A percentile compares a stretch with the other conserved stretches of the same genome.
phyloP scores from a whole-genome alignment of 148 eudicot genomes.

The Spergularia marina region DNA sequence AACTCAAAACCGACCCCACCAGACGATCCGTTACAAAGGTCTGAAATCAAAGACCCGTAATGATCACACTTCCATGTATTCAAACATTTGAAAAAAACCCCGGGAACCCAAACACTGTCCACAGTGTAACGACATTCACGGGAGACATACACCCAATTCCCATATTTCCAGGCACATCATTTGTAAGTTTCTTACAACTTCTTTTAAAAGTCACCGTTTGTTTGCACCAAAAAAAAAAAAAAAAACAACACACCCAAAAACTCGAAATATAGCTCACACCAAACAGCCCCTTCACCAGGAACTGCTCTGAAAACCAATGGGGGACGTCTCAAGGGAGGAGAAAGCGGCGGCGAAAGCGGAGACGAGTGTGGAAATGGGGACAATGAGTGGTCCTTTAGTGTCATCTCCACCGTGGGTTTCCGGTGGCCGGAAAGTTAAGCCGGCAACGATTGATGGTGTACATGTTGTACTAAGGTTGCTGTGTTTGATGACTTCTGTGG shows the following conservation, averaged over 20 bases:
- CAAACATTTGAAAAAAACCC: constrained; percentile 24
- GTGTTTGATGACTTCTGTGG: constrained; percentile 49
- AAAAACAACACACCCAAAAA: not conserved
- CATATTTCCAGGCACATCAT: constrained; percentile 1
- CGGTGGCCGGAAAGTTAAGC: constrained; percentile 27
- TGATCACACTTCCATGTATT: not conserved
- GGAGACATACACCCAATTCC: constrained; percentile 1
- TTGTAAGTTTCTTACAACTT: constrained; percentile 9
- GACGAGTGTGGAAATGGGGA: constrained; percentile 25
- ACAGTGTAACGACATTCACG: not conserved
- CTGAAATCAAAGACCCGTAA: too few species aligned
- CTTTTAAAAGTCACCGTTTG: not conserved
- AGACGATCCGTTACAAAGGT: too few species aligned
- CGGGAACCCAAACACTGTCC: constrained; percentile 30
- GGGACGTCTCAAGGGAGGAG: constrained; percentile 23
- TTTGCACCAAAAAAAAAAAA: not conserved
- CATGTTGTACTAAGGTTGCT: constrained; percentile 45
- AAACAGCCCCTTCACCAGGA: not conserved
- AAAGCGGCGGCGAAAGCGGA: constrained; percentile 14
- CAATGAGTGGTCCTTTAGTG: constrained; percentile 35
- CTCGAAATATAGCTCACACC: not conserved
- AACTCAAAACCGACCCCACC: too few species aligned
- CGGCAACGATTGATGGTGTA: constrained; percentile 27
- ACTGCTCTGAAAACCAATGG: not conserved
- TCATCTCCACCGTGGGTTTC: constrained; percentile 13